Conservation (phyloP, 768 basidiomycete species). For the Cantharellus cinnabarinus region DNA sequence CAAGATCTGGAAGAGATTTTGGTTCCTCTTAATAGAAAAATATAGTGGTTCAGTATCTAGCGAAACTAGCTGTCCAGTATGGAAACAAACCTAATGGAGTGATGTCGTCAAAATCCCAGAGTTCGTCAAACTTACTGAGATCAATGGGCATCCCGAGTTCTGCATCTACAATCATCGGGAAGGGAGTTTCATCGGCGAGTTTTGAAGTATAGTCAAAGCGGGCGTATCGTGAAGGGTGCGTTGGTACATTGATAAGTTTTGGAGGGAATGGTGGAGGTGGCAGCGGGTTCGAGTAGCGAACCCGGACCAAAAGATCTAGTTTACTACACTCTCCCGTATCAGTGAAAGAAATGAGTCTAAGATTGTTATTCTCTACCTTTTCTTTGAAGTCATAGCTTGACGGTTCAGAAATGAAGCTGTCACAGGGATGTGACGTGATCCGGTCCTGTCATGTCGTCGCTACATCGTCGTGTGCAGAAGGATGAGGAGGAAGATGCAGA, state of each 20-base stretch:
- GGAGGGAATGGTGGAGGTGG: slow-evolving; percentile 95
- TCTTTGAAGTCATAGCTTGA: not conserved
- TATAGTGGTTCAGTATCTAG: not conserved
- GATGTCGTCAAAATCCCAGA: slow-evolving; percentile 38
- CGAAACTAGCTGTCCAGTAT: too few species aligned
- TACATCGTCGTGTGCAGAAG: slow-evolving; percentile 4
- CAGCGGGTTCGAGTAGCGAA: slow-evolving; percentile 84
- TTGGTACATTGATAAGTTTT: slow-evolving; percentile 81
- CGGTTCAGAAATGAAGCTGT: too few species aligned
- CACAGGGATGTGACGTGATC: not conserved
- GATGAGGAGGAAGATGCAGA: slow-evolving; percentile 72
- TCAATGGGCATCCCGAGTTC: slow-evolving; percentile 96
- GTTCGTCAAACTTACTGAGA: slow-evolving; percentile 55
- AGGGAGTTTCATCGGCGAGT: slow-evolving; percentile 55
- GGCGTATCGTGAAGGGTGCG: slow-evolving; percentile 72
- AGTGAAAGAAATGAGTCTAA: not conserved
- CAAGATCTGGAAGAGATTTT: slow-evolving; percentile 34
- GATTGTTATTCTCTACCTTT: not conserved
- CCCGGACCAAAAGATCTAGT: slow-evolving; percentile 78
- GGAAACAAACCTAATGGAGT: not conserved
- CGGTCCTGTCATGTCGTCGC: not conserved
- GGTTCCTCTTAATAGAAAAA: slow-evolving; percentile 24
- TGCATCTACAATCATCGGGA: slow-evolving; percentile 93
- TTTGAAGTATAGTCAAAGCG: slow-evolving; percentile 67
- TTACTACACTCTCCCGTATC: slow-evolving; percentile 13